Evolutionary conservation across 2,329 filamentous ascomycete genomes (phyloP), one percentile per base, ranked within the genome.

Genomic region (Anthostomella pinea): DNA sequence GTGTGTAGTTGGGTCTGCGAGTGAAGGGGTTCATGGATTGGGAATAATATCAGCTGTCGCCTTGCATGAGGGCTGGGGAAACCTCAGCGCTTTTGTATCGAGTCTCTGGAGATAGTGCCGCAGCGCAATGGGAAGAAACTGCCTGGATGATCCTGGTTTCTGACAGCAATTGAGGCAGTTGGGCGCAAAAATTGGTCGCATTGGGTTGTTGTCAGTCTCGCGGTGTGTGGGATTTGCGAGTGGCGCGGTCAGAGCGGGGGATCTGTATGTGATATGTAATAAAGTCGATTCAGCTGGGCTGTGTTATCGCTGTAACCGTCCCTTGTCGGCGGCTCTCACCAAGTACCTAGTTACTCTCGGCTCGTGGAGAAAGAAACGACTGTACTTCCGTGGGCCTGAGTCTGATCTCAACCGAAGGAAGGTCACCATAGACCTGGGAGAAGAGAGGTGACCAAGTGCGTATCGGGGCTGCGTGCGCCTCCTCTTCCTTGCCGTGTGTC

Each of bases 131-230:
- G n/a, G n/a, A n/a, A n/a, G n/a, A 20, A 16, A 20, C 34, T 41
- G 30, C 41, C 36, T 45, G 51, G 49, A 34, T 38, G 21, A 46
- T 49, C 47, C 51, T 42, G 42, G 48, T 42, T 42, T 43, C 41
- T 33, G 41, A 40, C 43, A 40, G 28, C 42, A 43, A 48, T 35
- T 31, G 33, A 41, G 36, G 38, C 38, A 52, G 52, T 57, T 56
- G 54, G 54, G 52, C 53, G 54, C 49, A 39, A 54, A 55, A 41
- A 53, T 41, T 47, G 38, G 40, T 49, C 46, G 49, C 48, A 54
- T 57, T 57, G 54, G 54, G 54, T 54, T 54, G 43, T 41, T 36
- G 39, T 42, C 34, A 43, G 39, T 44, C 26, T 45, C 41, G 44
- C 43, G 34, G 38, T 45, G 45, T 51, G 51, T 45, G 39, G 43